phyloP scores from a whole-genome alignment of 768 basidiomycete species.

The Russula sp. region DNA sequence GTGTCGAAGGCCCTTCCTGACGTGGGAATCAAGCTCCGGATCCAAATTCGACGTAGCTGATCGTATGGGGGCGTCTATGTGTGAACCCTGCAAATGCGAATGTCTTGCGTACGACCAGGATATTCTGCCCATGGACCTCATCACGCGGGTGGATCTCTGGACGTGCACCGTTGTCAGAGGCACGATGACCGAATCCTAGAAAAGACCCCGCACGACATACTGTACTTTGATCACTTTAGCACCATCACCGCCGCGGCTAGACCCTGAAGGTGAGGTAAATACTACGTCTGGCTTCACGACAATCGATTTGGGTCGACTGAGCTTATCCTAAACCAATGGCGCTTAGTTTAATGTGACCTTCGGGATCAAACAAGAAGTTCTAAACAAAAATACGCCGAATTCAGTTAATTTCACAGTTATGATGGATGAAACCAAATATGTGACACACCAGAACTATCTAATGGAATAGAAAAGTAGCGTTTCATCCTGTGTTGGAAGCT shows the following conservation, averaged over 20 bases:
- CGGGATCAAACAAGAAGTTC: slow-evolving; percentile 94
- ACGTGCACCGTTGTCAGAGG: slow-evolving; percentile 81
- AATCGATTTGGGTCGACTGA: too few species aligned
- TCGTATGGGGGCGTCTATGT: slow-evolving; percentile 74
- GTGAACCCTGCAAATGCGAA: slow-evolving; percentile 89
- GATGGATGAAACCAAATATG: slow-evolving; percentile 93
- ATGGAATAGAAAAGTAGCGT: slow-evolving; percentile 4
- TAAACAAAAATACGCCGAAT: slow-evolving; percentile 37
- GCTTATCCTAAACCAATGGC: slow-evolving; percentile 97
- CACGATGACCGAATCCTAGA: slow-evolving; percentile 42
- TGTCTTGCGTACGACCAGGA: slow-evolving; percentile 86
- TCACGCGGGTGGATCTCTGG: slow-evolving; percentile 82
- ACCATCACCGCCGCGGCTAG: slow-evolving; percentile 72
- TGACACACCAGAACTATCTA: slow-evolving; percentile 95
- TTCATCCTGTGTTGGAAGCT: neutral
- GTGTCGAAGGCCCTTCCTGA: too few species aligned
- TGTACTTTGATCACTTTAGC: too few species aligned
- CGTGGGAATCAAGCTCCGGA: slow-evolving; percentile 9
- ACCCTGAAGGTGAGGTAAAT: slow-evolving; percentile 45
- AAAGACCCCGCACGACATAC: too few species aligned
- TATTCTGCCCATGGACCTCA: slow-evolving; percentile 78
- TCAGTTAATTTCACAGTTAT: slow-evolving; percentile 71
- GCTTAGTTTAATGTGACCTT: slow-evolving; percentile 91
- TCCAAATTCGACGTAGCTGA: slow-evolving; percentile 75
- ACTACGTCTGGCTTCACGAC: too few species aligned